Base-by-base conservation (phyloP, 805 yeast species). In the Citeromyces matritensis region DNA sequence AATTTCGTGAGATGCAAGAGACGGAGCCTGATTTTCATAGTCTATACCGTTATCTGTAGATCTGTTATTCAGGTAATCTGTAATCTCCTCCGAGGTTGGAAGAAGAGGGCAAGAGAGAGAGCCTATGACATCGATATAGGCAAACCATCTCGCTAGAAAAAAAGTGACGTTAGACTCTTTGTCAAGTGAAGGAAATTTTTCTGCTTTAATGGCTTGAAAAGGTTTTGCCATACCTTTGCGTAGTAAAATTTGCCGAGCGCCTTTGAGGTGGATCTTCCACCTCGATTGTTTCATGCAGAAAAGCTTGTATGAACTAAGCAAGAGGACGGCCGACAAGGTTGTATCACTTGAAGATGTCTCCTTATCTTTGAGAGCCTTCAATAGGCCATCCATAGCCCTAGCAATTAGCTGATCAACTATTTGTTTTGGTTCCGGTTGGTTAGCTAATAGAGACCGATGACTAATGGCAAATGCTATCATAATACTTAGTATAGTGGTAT, bases 71-170 rank as follows among this genome's bases (percentile, higher is more conserved):
- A 33, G 25, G 28, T 25, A 37, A 15, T 29, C 27, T 3, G 33
- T 17, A 8, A 51, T 9, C 15, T 51, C 55, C 2, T 38, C 43
- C 1, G 32, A 30, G 4, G 52, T 29, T 23, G 58, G 55, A 15
- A 44, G 44, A 26, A 49, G 35, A 3, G 79, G 63, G 0, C 82
- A 63, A 1, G 81, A 68, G 15, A 79, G 52, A 1, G 71, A 63
- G 0, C 82, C 77, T 13, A 78, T 57, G 3, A 75, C 67, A 42
- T 76, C 84, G 23, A 74, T 52, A 42, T 74, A 79, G 0, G 72
- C 73, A 44, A 72, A 77, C 82, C 84, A 75, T 32, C 85, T 51
- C 39, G 66, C 56, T 29, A 79, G 53, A 40, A 79, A 79, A 37
- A 55, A 70, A 0, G 69, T 49, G 9, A 69, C 55, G 37, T 63